A percentile compares a stretch with the other conserved stretches of the same genome.
Evolutionary conservation across 2,329 filamentous ascomycete species (phyloP).

Genomic region (Daldinia sp.): DNA sequence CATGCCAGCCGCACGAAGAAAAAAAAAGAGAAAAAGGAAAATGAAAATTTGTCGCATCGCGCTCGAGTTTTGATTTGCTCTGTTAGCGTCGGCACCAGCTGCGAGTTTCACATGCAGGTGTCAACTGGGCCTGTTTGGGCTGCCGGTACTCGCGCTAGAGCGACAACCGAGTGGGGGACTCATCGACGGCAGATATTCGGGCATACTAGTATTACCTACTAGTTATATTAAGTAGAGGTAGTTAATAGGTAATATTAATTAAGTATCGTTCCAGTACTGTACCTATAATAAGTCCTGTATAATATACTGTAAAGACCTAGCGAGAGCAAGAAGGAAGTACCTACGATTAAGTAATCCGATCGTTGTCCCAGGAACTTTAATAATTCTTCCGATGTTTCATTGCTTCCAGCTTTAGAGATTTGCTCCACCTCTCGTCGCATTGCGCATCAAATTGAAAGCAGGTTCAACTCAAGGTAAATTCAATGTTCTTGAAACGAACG

Average conservation of each 20-base stretch:
- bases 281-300: not conserved
- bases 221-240: too few relatives aligned
- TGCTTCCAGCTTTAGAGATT: not conserved
- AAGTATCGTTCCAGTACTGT: too few relatives aligned
- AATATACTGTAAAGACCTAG: not conserved
- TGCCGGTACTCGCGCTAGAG: slow-evolving; percentile 10
- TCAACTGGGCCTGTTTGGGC: not conserved
- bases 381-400: slow-evolving; percentile 9
- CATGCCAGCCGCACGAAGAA: slow-evolving; percentile 83
- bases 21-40: slow-evolving; percentile 61
- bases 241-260: too few relatives aligned
- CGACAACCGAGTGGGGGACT: slow-evolving; percentile 15
- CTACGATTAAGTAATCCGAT: not conserved
- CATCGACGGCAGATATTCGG: slow-evolving; percentile 5
- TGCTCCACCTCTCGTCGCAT: slow-evolving; percentile 1
- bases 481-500: slow-evolving; percentile 5
- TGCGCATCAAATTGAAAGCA: slow-evolving; percentile 1
- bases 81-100: slow-evolving; percentile 29
- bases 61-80: slow-evolving; percentile 25
- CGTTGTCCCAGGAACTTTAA: not conserved
- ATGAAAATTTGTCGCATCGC: slow-evolving; percentile 32
- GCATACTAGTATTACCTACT: too few relatives aligned
- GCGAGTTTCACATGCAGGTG: slow-evolving; percentile 7
- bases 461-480: not conserved
- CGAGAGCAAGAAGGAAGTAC: not conserved